A percentile compares a stretch with the other conserved stretches of the same genome.
phyloP scores from a whole-genome alignment of 2,329 filamentous ascomycete species.

The Claviceps digitariae region DNA sequence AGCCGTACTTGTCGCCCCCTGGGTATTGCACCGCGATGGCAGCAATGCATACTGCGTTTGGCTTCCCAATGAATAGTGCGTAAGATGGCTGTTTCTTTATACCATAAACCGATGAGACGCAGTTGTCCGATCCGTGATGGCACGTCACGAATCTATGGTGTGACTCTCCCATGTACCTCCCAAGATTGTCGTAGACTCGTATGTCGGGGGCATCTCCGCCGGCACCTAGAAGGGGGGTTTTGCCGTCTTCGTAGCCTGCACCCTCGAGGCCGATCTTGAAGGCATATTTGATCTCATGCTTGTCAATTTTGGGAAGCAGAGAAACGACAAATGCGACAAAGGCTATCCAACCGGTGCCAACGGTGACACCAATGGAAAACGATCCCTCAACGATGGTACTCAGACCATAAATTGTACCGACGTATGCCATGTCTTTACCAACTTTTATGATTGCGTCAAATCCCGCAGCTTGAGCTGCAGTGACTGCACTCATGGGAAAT shows the following conservation, averaged over 20 bases:
- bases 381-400: no score
- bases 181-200: neutral
- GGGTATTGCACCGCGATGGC: neutral
- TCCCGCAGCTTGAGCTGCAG: no score
- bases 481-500: no score
- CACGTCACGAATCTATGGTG: neutral
- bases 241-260: neutral
- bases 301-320: accelerated
- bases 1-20: neutral
- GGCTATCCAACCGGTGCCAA: neutral
- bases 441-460: no score
- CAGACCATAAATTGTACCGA: no score
- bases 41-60: neutral
- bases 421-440: no score
- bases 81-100: neutral
- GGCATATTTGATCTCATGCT: neutral
- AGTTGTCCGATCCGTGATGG: neutral
- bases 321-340: neutral
- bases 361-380: neutral
- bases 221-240: neutral
- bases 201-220: neutral
- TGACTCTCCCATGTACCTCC: neutral
- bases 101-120: neutral
- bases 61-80: neutral
- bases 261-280: conserved; percentile 1